Base-by-base conservation (phyloP, 768 basidiomycete species). In the Leccinellum rugosiceps region DNA sequence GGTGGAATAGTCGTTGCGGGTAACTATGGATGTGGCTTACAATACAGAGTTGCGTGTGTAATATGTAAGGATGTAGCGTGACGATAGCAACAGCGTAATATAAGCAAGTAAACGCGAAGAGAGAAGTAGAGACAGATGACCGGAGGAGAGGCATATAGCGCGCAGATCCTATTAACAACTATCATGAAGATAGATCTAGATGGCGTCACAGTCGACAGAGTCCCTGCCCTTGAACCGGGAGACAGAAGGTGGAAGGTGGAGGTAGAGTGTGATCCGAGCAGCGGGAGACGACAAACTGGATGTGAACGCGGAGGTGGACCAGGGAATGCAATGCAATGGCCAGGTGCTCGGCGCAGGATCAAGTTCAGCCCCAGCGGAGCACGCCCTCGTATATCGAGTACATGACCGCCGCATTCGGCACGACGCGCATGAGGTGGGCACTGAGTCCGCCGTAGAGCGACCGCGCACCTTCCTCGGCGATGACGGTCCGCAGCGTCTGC, bases 391-490 rank as follows among this genome's bases (percentile, higher is more conserved):
- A 98, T 68, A 97, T 94, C 59, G 86, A 86, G 75, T 88, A 99
- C 96, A 98, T 98, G 62, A 95, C 92, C 1, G 89, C 90, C 0
- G 96, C 96, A 64, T 99, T 99, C 7, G 96, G 96, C 4, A 99
- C 92, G 56, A 98, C 94, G 50, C 97, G 87, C 83, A 99, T 88
- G 56, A 99, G 79, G 71, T 98, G 97, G 0, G 97, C 94, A 53
- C 87, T 89, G 55, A 99, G 82, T 10, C 97, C 97, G 11, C 92
- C 89, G 65, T 99, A 98, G 19, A 98, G 70, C 4, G 90, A 85
- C 43, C 85, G 80, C 2, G 84, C 84, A 25, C 94, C 97, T 69
- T 99, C 97, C 70, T 99, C 97, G 4, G 83, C 84, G 41, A 96
- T 80, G 58, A 99, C 85, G 6, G 94, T 81, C 21, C 81, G 83